These are phyloP conservation scores for Naematelia encephala DNA, from an alignment of 768 basidiomycete species.

Conservation along the genomic window DNA sequence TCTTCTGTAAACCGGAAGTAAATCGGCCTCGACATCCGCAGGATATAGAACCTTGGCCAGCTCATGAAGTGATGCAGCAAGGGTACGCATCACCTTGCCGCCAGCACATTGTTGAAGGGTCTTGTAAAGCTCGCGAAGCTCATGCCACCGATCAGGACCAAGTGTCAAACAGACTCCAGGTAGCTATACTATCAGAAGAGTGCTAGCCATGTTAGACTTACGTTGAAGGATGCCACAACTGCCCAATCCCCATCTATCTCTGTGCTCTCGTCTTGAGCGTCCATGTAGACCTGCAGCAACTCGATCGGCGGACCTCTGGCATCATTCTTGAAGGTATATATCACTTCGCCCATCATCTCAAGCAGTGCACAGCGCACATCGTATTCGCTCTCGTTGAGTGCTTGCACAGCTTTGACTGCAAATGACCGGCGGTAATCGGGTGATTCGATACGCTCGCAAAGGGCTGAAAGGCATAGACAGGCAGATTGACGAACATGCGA, in stretches of 20 bases:
- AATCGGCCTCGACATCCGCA: conserved; percentile 63
- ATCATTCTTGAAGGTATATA: conserved; percentile 70
- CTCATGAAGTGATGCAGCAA: conserved; percentile 85
- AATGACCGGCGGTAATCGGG: conserved; percentile 60
- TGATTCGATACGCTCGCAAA: conserved; percentile 64
- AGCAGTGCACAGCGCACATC: conserved; percentile 74
- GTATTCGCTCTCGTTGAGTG: conserved; percentile 52
- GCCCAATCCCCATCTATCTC: conserved; percentile 41
- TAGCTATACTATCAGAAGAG: conserved; percentile 57
- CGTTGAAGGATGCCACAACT: conserved; percentile 50
- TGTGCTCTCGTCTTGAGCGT: conserved; percentile 41
- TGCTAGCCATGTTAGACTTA: conserved; percentile 24
- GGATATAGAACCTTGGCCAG: conserved; percentile 78
- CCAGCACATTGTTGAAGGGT: conserved; percentile 62
- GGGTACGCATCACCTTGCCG: conserved; percentile 67
- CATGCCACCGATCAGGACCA: conserved; percentile 68
- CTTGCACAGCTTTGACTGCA: conserved; percentile 64
- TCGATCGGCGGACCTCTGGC: conserved; percentile 65
- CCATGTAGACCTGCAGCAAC: conserved; percentile 73
- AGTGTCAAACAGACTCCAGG: conserved; percentile 84
- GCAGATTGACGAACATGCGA: conserved; percentile 87
- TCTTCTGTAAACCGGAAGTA: conserved; percentile 67
- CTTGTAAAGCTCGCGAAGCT: conserved; percentile 67
- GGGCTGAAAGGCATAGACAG: conserved; percentile 76
- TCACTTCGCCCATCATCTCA: conserved; percentile 83